A percentile compares a stretch with the other conserved stretches of the same genome.
Conservation (phyloP, 768 basidiomycete genomes). For the Piloderma croceum region DNA sequence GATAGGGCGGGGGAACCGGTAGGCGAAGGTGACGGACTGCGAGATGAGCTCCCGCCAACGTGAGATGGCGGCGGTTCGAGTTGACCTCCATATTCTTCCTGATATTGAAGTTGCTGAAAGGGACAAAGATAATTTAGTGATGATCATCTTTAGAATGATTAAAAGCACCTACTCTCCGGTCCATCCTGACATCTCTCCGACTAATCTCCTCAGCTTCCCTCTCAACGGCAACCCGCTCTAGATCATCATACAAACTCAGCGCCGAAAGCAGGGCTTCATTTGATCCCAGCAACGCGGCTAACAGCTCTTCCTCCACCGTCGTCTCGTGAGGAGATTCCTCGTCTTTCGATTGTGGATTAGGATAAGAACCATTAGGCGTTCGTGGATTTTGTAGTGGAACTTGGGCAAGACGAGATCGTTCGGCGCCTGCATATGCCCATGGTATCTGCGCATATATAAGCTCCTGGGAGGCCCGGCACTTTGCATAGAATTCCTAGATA, state of each 20-base stretch:
- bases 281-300: slow-evolving; percentile 67
- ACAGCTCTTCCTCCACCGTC: slow-evolving; percentile 70
- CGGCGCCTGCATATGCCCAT: slow-evolving; percentile 83
- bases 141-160: slow-evolving; percentile 14
- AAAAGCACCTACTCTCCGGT: slow-evolving; percentile 49
- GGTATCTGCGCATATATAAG: slow-evolving; percentile 83
- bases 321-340: slow-evolving; percentile 29
- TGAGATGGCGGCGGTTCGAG: slow-evolving; percentile 23
- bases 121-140: slow-evolving; percentile 9
- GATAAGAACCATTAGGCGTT: slow-evolving; percentile 9
- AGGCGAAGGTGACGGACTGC: slow-evolving; percentile 40
- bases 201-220: slow-evolving; percentile 65
- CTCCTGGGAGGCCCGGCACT: slow-evolving; percentile 79
- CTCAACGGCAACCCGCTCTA: slow-evolving; percentile 60
- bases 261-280: slow-evolving; percentile 67
- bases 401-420: slow-evolving; percentile 49
- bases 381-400: slow-evolving; percentile 20
- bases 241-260: slow-evolving; percentile 70
- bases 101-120: slow-evolving; percentile 32
- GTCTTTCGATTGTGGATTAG: slow-evolving; percentile 2
- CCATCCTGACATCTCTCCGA: slow-evolving; percentile 59
- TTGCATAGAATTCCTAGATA: slow-evolving; percentile 74
- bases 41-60: slow-evolving; percentile 32
- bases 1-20: slow-evolving; percentile 35
- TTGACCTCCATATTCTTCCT: slow-evolving; percentile 28